Conservation (phyloP, 495 filamentous ascomycete genomes). For the Aspergillus haitiensis region DNA sequence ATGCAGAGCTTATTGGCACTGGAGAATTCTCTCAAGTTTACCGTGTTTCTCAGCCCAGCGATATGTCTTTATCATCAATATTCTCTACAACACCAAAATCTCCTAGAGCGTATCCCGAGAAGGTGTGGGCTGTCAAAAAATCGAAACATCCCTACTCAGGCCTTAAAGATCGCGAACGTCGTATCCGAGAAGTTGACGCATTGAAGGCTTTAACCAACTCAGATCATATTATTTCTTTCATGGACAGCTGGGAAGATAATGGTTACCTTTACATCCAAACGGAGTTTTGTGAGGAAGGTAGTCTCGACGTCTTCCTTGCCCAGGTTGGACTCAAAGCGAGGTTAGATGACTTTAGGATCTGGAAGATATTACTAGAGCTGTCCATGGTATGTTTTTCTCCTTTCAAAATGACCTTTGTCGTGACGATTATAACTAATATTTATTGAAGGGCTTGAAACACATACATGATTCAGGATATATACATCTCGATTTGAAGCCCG, state of each 20-base stretch:
- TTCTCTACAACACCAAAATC: conserved; percentile 45
- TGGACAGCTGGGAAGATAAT: conserved; percentile 82
- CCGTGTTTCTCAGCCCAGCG: conserved; percentile 61
- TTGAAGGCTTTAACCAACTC: conserved; percentile 68
- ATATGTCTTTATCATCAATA: conserved; percentile 43
- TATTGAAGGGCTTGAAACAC: conserved; percentile 71
- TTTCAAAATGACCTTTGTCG: conserved; percentile 1
- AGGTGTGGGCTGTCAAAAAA: conserved; percentile 92
- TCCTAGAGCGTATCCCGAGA: conserved; percentile 44
- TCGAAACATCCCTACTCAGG: conserved; percentile 75
- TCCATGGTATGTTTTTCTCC: conserved; percentile 54
- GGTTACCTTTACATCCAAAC: conserved; percentile 91
- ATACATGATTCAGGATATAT: conserved; percentile 88
- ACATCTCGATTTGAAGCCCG: conserved; percentile 93
- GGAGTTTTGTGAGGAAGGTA: conserved; percentile 92
- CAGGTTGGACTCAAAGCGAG: conserved; percentile 77
- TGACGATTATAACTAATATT: conserved; percentile 34
- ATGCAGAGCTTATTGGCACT: conserved; percentile 72
- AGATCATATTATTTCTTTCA: conserved; percentile 79
- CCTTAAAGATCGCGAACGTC: conserved; percentile 68
- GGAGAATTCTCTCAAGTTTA: conserved; percentile 95
- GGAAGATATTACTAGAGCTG: conserved; percentile 91
- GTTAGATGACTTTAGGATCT: conserved; percentile 94
- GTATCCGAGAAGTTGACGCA: conserved; percentile 76
- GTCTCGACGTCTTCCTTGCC: conserved; percentile 76